phyloP scores from a whole-genome alignment of 805 yeast genomes.

The Schwanniomyces sp. region DNA sequence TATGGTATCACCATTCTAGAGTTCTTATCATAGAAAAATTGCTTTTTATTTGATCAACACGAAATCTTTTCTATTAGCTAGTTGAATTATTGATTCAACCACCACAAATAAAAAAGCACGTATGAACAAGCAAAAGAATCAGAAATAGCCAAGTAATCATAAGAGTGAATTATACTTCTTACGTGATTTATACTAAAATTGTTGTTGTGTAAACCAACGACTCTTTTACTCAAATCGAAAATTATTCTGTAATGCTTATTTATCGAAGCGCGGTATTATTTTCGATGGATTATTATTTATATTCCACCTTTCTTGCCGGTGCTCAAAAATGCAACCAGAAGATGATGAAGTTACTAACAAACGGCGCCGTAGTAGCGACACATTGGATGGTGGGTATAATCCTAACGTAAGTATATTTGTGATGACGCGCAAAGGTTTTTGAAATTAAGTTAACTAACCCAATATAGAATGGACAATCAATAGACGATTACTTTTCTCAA shows the following conservation, averaged over 20 bases:
- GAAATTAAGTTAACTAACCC: neutral
- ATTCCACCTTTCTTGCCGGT: neutral
- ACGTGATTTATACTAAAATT: too few species aligned
- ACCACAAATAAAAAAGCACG: too few species aligned
- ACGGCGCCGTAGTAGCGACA: neutral
- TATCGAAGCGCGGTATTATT: neutral
- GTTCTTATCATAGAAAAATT: too few species aligned
- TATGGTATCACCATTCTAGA: too few species aligned
- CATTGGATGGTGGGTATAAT: neutral
- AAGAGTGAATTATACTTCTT: too few species aligned
- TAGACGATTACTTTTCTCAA: constrained; percentile 13
- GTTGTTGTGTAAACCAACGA: too few species aligned
- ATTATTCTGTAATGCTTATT: neutral
- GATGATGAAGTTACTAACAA: neutral
- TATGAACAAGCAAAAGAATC: too few species aligned
- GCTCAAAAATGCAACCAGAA: neutral
- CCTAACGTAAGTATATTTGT: constrained; percentile 4
- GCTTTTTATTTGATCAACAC: too few species aligned
- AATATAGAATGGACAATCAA: constrained; percentile 8
- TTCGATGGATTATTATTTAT: neutral
- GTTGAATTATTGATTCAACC: too few species aligned
- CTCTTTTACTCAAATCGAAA: neutral
- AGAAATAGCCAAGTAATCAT: too few species aligned
- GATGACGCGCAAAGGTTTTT: neutral
- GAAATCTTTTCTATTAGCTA: too few species aligned